Evolutionary conservation across 2,329 filamentous ascomycete genomes (phyloP), one percentile per base, ranked within the genome.

Genomic region (Clarireedia paspali): DNA sequence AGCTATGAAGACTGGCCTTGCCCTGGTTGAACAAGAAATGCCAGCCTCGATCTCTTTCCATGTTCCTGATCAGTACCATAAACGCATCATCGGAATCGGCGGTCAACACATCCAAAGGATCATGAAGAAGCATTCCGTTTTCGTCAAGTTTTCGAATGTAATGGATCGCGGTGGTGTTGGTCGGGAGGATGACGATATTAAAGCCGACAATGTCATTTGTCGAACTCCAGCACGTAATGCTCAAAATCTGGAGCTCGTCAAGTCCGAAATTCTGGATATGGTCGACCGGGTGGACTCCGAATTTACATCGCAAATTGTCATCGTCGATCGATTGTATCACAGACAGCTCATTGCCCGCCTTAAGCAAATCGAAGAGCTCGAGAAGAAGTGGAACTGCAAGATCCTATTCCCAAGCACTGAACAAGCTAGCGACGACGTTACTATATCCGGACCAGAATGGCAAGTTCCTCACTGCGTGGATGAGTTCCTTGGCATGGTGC

Each of bases 111-210:
- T 99, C 64, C 94, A 99, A 72, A 89, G 92, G 55, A 97, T 99
- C 75, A 99, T 99, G 94, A 97, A 99, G 78, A 97, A 97, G 74
- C 95, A 99, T 73, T 97, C 94, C 0, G 94, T 99, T 64, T 99
- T 99, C 66, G 94, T 99, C 75, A 99, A 99, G 71, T 99, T 99
- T 68, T 96, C 91, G 62, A 99, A 99, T 66, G 94, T 94, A 15
- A 97, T 97, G 91, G 94, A 99, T 70, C 87, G 94, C 68, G 94
- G 66, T 60, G 87, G 91, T 38, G 87, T 95, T 72, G 89, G 91
- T 62, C 91, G 95, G 63, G 91, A 97, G 69, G 94, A 99, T 67
- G 94, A 99, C 68, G 94, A 99, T 69, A 89, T 96, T 74, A 96
- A 96, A 72, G 91, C 97, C 47, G 94, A 99, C 75, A 97, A 99